Base-by-base conservation (phyloP, 2,329 filamentous ascomycete species). In the Mollisia scopiformis region DNA sequence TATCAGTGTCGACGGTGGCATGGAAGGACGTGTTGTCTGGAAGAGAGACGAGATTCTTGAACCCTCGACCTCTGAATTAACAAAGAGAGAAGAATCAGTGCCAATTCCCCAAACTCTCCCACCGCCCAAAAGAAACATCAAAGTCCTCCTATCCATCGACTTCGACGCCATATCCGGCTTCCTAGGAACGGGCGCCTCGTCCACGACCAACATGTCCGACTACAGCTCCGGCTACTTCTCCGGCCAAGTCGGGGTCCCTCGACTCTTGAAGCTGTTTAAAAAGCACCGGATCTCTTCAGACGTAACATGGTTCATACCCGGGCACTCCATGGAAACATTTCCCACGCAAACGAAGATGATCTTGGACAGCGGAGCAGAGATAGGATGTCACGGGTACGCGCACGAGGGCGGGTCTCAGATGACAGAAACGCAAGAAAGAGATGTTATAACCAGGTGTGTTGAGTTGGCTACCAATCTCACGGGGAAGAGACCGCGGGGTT, bases 261-360 rank as follows among this genome's bases (percentile, higher is more conserved):
- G 84, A 10, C 75, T 87, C 2, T 73, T 87, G 10, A 80, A 78
- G 49, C 73, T 87, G 54, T 82, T 87, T 68, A 76, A 78, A 31
- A 82, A 80, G 66, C 77, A 82, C 43, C 69, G 72, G 1, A 78
- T 87, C 25, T 74, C 81, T 2, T 76, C 83, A 28, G 81, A 81
- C 61, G 76, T 83, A 28, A 86, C 84, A 3, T 87, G 84, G 84
- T 86, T 85, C 67, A 79, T 87, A 11, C 84, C 84, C 0, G 84
- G 84, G 50, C 84, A 87, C 72, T 83, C 79, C 0, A 77, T 84
- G 54, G 84, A 87, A 64, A 84, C 79, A 10, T 87, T 87, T 62
- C 83, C 83, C 0, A 70, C 74, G 2, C 77, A 85, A 58, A 80
- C 81, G 2, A 72, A 75, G 54, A 74, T 76, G 49, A 82, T 87